These are phyloP conservation scores for Sporothrix pallida DNA, from an alignment of 2,329 filamentous ascomycete genomes.

Conservation along the genomic window DNA sequence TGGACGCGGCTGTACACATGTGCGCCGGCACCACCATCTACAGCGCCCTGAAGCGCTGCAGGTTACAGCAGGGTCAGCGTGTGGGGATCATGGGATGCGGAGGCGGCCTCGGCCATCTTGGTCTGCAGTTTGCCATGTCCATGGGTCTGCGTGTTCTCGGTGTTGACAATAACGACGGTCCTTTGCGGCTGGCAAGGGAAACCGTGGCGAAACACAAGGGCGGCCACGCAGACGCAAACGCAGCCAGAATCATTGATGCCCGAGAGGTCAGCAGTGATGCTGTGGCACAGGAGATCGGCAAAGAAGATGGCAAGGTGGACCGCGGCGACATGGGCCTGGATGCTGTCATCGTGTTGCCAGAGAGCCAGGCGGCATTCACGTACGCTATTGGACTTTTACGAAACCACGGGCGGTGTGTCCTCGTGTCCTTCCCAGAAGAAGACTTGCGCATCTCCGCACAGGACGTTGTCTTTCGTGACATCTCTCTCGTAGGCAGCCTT, in stretches of 20 bases:
- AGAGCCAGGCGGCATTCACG: slow-evolving; percentile 13
- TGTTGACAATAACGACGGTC: not conserved
- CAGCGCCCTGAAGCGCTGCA: slow-evolving; percentile 4
- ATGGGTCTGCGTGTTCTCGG: slow-evolving; percentile 7
- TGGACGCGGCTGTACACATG: not conserved
- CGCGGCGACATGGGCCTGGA: slow-evolving; percentile 13
- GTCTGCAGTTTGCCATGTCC: not conserved
- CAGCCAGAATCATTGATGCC: not conserved
- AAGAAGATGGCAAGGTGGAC: not conserved
- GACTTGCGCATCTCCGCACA: not conserved
- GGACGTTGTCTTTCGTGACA: slow-evolving; percentile 10
- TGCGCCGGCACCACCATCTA: slow-evolving; percentile 15
- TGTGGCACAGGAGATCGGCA: not conserved
- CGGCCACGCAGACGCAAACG: not conserved
- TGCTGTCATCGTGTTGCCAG: not conserved
- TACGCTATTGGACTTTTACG: not conserved
- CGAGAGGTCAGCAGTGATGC: not conserved
- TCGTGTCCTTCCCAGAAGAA: slow-evolving; percentile 5
- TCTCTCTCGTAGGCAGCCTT: not conserved
- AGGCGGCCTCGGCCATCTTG: slow-evolving; percentile 3
- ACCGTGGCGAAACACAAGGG: not conserved
- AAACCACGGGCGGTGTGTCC: not conserved
- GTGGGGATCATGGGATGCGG: slow-evolving; percentile 17
- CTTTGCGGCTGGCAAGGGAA: not conserved
- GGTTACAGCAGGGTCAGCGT: not conserved